Conservation (phyloP, 495 filamentous ascomycete species). For the Daldinia childiae region DNA sequence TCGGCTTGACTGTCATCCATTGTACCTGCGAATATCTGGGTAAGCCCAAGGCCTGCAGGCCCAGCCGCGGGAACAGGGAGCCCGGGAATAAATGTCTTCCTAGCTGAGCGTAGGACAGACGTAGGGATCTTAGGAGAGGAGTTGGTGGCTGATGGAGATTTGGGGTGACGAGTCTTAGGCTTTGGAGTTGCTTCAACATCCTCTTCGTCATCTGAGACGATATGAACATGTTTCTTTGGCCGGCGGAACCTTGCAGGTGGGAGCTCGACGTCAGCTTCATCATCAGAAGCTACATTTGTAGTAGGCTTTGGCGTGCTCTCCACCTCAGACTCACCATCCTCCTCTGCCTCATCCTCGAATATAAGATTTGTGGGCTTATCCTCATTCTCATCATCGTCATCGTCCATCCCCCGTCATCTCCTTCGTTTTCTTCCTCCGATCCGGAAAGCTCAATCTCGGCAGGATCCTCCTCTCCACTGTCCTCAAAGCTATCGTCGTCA, state of each 20-base stretch:
- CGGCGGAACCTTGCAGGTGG: slow-evolving; percentile 49
- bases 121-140: slow-evolving; percentile 59
- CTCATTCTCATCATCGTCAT: slow-evolving; percentile 40
- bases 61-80: slow-evolving; percentile 61
- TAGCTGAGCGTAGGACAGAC: slow-evolving; percentile 65
- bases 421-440: slow-evolving; percentile 56
- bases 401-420: slow-evolving; percentile 27
- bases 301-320: slow-evolving; percentile 51
- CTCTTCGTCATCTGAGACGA: slow-evolving; percentile 68
- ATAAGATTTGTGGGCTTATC: slow-evolving; percentile 46
- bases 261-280: slow-evolving; percentile 50
- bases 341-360: slow-evolving; percentile 41
- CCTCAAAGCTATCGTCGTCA: slow-evolving; percentile 68
- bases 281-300: slow-evolving; percentile 54
- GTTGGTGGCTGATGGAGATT: slow-evolving; percentile 50
- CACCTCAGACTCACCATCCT: slow-evolving; percentile 44
- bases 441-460: slow-evolving; percentile 57
- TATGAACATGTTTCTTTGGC: slow-evolving; percentile 54
- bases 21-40: slow-evolving; percentile 92
- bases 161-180: slow-evolving; percentile 48
- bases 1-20: slow-evolving; percentile 71
- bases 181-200: slow-evolving; percentile 59
- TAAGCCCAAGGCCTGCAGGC: slow-evolving; percentile 75
- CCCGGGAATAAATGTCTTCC: slow-evolving; percentile 68
- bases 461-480: slow-evolving; percentile 61